Evolutionary conservation across 2,329 filamentous ascomycete species (phyloP), one percentile per base, ranked within the genome.

Genomic region (Clonostachys chloroleuca): DNA sequence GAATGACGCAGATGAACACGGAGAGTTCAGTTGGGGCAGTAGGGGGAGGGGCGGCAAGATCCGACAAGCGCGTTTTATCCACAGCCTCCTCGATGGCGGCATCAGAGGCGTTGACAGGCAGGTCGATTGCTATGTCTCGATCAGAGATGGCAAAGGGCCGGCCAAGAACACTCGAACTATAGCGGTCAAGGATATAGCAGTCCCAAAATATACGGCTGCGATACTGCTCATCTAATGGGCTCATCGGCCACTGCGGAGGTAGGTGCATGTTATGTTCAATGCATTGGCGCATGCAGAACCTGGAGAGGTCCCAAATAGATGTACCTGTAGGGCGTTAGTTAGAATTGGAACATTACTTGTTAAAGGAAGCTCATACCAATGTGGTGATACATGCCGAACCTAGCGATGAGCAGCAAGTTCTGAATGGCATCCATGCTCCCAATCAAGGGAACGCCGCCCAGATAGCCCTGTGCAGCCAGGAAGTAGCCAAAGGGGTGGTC

Each of bases 181-280:
- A 72, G 16, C 69, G 56, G 47, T 72, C 69, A 13, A 72, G 64
- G n/a, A 71, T 59, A 45, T 73, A 73, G 51, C 65, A 69, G 37
- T 69, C 60, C 70, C 70, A 73, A 50, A 73, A 74, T 1, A 73
- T 62, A 2, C 69, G 56, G 1, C 68, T 60, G 34, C 57, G 59
- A 13, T 66, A 57, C 41, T 72, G 68, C 33, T 68, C 63, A 12
- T 63, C 51, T 6, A 69, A 34, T 1, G 59, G 52, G 5, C 51
- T 47, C 1, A 50, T 43, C 4, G 34, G 30, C 3, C 44, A 43
- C 3, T 44, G 34, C 8, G 52, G 49, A 14, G 43, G 48, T 6
- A 49, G 47, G 48, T 69, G 65, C 2, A 71, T 55, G 9, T 61
- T 60, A 51, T 65, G 58, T 42, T 70, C 66, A 13, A 70, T 59